Evolutionary conservation across 1,284 basidiomycete species (phyloP).

Genomic region (Pterula multifida): DNA sequence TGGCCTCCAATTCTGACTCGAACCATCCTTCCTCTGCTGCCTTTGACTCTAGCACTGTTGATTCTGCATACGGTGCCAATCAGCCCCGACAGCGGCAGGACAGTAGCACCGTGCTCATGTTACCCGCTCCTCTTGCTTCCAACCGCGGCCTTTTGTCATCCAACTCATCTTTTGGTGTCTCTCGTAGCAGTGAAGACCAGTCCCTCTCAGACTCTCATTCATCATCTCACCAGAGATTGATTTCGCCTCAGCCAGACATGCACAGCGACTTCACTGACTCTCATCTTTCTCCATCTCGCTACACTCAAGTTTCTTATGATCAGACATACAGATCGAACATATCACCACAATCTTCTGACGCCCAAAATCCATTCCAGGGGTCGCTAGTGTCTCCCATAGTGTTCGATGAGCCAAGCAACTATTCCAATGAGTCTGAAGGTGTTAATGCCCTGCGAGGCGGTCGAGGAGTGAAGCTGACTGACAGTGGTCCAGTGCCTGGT

Average conservation of each 20-base stretch:
- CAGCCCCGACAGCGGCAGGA: constrained; percentile 45
- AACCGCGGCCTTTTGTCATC: constrained; percentile 38
- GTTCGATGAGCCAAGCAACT: constrained; percentile 11
- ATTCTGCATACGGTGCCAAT: constrained; percentile 28
- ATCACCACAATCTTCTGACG: constrained; percentile 3
- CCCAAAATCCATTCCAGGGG: constrained; percentile 9
- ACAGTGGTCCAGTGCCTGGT: constrained; percentile 69
- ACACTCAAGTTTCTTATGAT: constrained; percentile 21
- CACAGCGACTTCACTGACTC: constrained; percentile 27
- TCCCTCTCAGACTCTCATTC: constrained; percentile 41
- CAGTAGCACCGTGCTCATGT: constrained; percentile 54
- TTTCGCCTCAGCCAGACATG: constrained; percentile 37
- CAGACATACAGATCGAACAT: constrained; percentile 15
- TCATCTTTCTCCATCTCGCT: constrained; percentile 12
- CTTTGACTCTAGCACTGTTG: constrained; percentile 52
- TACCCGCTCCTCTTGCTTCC: constrained; percentile 56
- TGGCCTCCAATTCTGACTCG: constrained; percentile 66
- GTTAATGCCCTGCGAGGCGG: constrained; percentile 14
- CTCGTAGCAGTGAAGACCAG: constrained; percentile 56
- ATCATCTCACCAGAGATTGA: constrained; percentile 44
- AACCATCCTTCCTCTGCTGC: constrained; percentile 38
- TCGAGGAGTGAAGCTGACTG: constrained; percentile 64
- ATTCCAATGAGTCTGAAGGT: not conserved
- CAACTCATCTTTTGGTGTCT: constrained; percentile 41
- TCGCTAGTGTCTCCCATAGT: constrained; percentile 9